A percentile compares a stretch with the other conserved stretches of the same genome.
Conservation (phyloP, 352 stramenopile species). For the Paralagenidium karlingii region DNA sequence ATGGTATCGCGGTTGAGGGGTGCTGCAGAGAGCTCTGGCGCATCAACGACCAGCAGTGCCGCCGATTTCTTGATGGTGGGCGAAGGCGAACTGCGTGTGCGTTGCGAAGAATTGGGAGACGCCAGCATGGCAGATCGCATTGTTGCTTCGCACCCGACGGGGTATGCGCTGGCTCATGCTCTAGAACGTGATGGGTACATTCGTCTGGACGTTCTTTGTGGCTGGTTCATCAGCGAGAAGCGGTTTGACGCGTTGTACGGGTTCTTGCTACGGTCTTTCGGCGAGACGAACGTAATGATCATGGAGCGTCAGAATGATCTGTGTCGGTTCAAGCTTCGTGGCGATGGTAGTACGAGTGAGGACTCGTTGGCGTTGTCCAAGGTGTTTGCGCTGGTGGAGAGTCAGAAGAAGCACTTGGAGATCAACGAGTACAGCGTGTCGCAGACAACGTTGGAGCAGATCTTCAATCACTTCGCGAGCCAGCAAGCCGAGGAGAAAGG, state of each 20-base stretch:
- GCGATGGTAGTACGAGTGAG: slow-evolving; percentile 10
- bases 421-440: slow-evolving; percentile 54
- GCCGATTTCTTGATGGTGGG: no score
- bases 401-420: slow-evolving; percentile 18
- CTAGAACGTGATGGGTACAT: slow-evolving; percentile 37
- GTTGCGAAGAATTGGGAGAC: slow-evolving; percentile 32
- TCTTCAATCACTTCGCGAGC: slow-evolving; percentile 65
- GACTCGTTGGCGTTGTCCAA: slow-evolving; percentile 19
- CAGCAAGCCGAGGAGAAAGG: slow-evolving; percentile 30
- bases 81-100: no score
- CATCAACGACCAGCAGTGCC: no score
- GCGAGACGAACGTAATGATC: slow-evolving; percentile 10
- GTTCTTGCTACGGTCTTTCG: slow-evolving; percentile 32
- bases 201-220: slow-evolving; percentile 24
- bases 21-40: no score
- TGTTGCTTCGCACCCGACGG: slow-evolving; percentile 33
- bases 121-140: slow-evolving; percentile 23
- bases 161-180: slow-evolving; percentile 37
- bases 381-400: slow-evolving; percentile 38
- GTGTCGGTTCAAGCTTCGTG: slow-evolving; percentile 14
- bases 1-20: no score
- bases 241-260: slow-evolving; percentile 22
- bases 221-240: slow-evolving; percentile 52
- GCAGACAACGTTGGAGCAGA: slow-evolving; percentile 55
- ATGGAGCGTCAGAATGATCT: slow-evolving; percentile 26